Percentiles rank a stretch among this genome's conserved stretches.
These are phyloP conservation scores for Physocladia obscura DNA, from an alignment of 192 early-diverging fungal genomes.

Conservation along the genomic window DNA sequence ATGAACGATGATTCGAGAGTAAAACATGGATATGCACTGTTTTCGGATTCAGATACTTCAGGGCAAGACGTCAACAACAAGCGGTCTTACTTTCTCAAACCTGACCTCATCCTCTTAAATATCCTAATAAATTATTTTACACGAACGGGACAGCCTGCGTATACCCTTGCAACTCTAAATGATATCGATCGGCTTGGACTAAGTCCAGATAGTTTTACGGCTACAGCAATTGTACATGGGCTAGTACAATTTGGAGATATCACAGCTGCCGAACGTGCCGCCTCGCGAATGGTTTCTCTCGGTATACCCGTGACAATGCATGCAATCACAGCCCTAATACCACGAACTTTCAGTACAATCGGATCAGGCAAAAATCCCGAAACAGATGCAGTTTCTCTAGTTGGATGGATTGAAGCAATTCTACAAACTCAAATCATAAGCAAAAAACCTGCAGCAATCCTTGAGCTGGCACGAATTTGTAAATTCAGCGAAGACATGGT, in stretches of 20 bases:
- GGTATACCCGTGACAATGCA: not conserved
- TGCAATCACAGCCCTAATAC: not conserved
- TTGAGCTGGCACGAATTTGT: not conserved
- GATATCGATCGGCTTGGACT: not conserved
- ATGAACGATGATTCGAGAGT: no score
- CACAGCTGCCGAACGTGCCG: not conserved
- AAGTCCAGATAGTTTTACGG: not conserved
- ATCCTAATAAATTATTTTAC: not conserved
- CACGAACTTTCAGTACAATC: not conserved
- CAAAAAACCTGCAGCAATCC: not conserved
- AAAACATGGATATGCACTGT: not conserved
- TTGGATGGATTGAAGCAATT: not conserved
- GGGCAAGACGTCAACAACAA: no score
- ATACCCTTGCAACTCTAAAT: not conserved
- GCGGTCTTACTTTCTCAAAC: no score
- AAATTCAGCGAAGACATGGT: not conserved
- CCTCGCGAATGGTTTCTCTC: not conserved
- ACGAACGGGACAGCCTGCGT: not conserved
- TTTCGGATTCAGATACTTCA: no score
- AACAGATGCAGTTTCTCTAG: not conserved
- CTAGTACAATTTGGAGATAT: not conserved
- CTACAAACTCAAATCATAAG: not conserved
- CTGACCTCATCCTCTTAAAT: slow-evolving; percentile 14
- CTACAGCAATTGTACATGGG: not conserved
- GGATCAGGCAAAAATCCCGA: no score